phyloP scores from a whole-genome alignment of 768 basidiomycete genomes.

The Piloderma croceum region DNA sequence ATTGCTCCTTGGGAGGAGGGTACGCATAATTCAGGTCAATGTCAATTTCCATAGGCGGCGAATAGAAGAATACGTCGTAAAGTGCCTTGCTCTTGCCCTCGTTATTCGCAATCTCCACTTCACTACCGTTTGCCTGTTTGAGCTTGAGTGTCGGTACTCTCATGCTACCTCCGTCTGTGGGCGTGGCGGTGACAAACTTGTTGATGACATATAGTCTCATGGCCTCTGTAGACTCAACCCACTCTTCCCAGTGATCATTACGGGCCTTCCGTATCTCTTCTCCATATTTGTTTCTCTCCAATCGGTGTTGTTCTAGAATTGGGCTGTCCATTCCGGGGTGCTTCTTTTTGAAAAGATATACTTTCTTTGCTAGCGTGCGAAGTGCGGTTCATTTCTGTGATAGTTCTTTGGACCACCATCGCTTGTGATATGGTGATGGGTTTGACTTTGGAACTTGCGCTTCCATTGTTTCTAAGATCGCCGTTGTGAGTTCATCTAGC shows the following conservation, averaged over 20 bases:
- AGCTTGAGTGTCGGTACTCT: constrained; percentile 5
- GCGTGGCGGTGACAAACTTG: constrained; percentile 1
- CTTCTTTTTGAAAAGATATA: background rate
- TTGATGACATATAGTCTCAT: constrained; percentile 16
- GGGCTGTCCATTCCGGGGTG: background rate
- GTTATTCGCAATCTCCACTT: constrained; percentile 6
- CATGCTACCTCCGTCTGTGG: background rate
- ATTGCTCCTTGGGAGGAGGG: constrained; percentile 4
- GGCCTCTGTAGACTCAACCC: constrained; percentile 11
- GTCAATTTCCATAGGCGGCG: background rate
- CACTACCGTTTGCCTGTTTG: background rate
- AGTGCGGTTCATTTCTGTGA: background rate
- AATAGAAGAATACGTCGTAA: constrained; percentile 17
- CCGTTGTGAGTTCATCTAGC: background rate
- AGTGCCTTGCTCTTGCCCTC: constrained; percentile 12
- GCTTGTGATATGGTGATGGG: constrained; percentile 4
- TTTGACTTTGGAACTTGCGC: constrained; percentile 2
- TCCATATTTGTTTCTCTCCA: constrained; percentile 8
- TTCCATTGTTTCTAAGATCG: background rate
- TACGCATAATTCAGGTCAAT: constrained; percentile 13
- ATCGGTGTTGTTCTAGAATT: constrained; percentile 4
- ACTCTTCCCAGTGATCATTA: constrained; percentile 20
- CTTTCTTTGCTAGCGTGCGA: background rate
- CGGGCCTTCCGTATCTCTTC: constrained; percentile 11
- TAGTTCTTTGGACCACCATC: background rate